Conservation (phyloP, 805 yeast genomes). For the Candida anglica region DNA sequence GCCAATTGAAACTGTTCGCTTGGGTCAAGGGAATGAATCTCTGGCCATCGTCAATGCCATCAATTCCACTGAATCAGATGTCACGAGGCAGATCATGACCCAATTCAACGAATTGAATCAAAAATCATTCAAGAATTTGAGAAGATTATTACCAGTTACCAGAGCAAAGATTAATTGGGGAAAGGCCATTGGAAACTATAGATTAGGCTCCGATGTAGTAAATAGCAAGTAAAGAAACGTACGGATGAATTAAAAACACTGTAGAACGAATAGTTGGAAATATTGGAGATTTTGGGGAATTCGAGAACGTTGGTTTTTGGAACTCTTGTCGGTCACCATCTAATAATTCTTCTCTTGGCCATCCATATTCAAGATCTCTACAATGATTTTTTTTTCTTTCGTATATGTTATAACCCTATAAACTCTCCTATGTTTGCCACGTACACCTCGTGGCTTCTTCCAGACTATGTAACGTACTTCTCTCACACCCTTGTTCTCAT, state of each 20-base stretch:
- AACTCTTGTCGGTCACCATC: not conserved
- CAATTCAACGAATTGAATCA: constrained; percentile 75
- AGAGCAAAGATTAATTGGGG: constrained; percentile 95
- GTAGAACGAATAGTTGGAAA: not conserved
- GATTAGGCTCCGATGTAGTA: constrained; percentile 77
- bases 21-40: constrained; percentile 14
- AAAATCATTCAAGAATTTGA: constrained; percentile 70
- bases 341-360: not conserved
- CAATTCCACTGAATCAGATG: constrained; percentile 50
- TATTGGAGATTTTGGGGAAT: not conserved
- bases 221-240: constrained; percentile 21
- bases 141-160: constrained; percentile 91
- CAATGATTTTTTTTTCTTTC: constrained; percentile 1
- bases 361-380: not conserved
- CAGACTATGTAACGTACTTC: too few relatives aligned
- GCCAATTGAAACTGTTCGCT: constrained; percentile 19
- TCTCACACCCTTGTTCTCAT: too few relatives aligned
- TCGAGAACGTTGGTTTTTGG: too few relatives aligned
- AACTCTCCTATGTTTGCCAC: too few relatives aligned
- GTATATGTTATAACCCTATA: not conserved
- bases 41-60: constrained; percentile 44
- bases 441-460: too few relatives aligned
- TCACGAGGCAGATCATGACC: constrained; percentile 56
- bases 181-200: constrained; percentile 82
- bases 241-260: not conserved